phyloP scores from a whole-genome alignment of 352 stramenopile genomes.

The Pythium periplocum region DNA sequence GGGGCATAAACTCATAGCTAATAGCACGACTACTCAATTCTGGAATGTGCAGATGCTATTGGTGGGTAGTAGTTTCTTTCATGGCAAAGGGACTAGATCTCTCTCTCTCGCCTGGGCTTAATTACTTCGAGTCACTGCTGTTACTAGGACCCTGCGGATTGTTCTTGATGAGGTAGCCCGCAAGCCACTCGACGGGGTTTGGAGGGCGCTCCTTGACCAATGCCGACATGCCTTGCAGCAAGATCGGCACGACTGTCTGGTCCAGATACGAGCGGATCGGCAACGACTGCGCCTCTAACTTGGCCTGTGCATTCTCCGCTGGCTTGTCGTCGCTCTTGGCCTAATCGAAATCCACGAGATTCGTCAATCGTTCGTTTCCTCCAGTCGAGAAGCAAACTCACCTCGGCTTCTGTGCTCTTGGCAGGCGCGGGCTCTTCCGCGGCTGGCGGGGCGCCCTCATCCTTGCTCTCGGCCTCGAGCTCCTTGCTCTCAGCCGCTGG shows the following conservation, averaged over 20 bases:
- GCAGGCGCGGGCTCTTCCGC: slow-evolving; percentile 9
- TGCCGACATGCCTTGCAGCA: slow-evolving; percentile 97
- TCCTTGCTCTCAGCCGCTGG: slow-evolving; percentile 19
- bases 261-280: slow-evolving; percentile 98
- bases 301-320: slow-evolving; percentile 69
- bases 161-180: slow-evolving; percentile 94
- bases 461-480: slow-evolving; percentile 20
- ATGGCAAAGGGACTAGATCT: background rate
- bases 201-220: slow-evolving; percentile 96
- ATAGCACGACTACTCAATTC: too few relatives aligned
- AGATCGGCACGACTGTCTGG: slow-evolving; percentile 97
- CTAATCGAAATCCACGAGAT: slow-evolving; percentile 8
- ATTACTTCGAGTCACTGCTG: slow-evolving; percentile 54
- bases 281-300: slow-evolving; percentile 90
- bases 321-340: slow-evolving; percentile 69
- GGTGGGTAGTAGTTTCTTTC: background rate
- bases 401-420: slow-evolving; percentile 20
- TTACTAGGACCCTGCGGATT: slow-evolving; percentile 87
- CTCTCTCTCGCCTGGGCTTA: background rate
- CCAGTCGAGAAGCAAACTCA: background rate
- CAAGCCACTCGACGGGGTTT: slow-evolving; percentile 97
- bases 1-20: too few relatives aligned
- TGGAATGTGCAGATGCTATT: background rate
- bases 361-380: background rate
- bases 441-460: slow-evolving; percentile 10